Evolutionary conservation across 2,329 filamentous ascomycete species (phyloP).

Genomic region (Pseudophaeomoniella oleicola): DNA sequence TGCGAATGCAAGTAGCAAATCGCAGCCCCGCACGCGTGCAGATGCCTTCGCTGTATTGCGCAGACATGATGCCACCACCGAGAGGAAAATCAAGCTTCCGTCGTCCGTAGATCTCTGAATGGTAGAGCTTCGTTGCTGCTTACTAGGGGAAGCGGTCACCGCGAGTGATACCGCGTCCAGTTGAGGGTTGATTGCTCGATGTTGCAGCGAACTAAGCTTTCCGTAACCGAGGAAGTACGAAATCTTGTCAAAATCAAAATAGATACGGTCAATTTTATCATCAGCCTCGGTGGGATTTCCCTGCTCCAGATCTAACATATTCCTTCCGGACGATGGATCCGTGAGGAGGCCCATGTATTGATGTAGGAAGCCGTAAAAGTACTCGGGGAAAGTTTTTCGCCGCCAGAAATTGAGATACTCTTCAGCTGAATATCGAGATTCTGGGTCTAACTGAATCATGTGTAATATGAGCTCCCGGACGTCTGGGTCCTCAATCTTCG

Average conservation of each 20-base stretch:
- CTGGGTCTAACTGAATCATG: slow-evolving; percentile 91
- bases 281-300: slow-evolving; percentile 76
- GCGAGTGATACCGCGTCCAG: slow-evolving; percentile 37
- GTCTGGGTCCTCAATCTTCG: slow-evolving; percentile 74
- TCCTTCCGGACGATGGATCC: slow-evolving; percentile 69
- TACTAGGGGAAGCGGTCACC: slow-evolving; percentile 73
- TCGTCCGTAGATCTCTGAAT: slow-evolving; percentile 58
- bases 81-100: slow-evolving; percentile 83
- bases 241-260: slow-evolving; percentile 93
- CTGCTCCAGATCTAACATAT: slow-evolving; percentile 50
- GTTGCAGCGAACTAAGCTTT: neutral
- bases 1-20: slow-evolving; percentile 80
- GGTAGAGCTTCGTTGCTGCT: slow-evolving; percentile 54
- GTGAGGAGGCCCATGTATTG: slow-evolving; percentile 96
- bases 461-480: slow-evolving; percentile 79
- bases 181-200: neutral
- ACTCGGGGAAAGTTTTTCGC: slow-evolving; percentile 80
- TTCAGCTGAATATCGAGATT: slow-evolving; percentile 82
- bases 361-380: slow-evolving; percentile 95
- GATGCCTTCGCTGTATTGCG: slow-evolving; percentile 78
- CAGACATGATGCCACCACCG: slow-evolving; percentile 73
- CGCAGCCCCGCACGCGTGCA: slow-evolving; percentile 78
- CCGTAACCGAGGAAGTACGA: slow-evolving; percentile 70
- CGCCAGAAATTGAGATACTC: slow-evolving; percentile 90
- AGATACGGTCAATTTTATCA: slow-evolving; percentile 85